Evolutionary conservation across 108 stramenopile genomes (phyloP), one percentile per base, ranked within the genome.

Genomic region (Nannochloropsis gaditana): DNA sequence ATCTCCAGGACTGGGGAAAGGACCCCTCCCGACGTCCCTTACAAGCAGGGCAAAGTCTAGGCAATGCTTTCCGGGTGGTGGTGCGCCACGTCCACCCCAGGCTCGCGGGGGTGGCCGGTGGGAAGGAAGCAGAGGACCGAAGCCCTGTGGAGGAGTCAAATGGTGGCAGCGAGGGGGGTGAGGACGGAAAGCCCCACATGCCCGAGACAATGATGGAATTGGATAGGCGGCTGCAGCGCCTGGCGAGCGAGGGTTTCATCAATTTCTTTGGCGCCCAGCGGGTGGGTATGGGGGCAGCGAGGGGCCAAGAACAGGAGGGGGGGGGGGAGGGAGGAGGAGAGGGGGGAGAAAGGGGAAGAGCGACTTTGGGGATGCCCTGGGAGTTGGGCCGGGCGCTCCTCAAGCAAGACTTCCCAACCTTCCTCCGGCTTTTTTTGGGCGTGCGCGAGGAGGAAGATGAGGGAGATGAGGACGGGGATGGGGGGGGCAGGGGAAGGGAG

Each of bases 191-290:
- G 1, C 10, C 47, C 0, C 2, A n/a, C 5, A 73, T 73, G 8
- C 19, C n/a, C 15, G 19, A 6, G 59, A n/a, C n/a, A n/a, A 73
- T 31, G 31, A 1, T 31, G 59, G 59, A 73, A 15, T 73, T 73
- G 59, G 59, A 73, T n/a, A n/a, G 3, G 8, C 59, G 59, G 59
- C 59, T 73, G 3, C n/a, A n/a, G 15, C 19, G 8, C 19, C 59
- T 73, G 15, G 8, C 5, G n/a, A 3, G 59, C n/a, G 59, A 15
- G n/a, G 59, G 59, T 4, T 73, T 73, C 59, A 0, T 73, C n/a
- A 73, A 73, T 73, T 73, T n/a, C n/a, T 73, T 73, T 73, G 59
- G 59, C 2, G 59, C n/a, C 19, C 59, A 73, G n/a, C 59, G 59
- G 19, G 59, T 73, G 59, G 59, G 59, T 15, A 6, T 73, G 0